Conservation (phyloP, 2,329 filamentous ascomycete genomes). For the Colletotrichum somersetense region DNA sequence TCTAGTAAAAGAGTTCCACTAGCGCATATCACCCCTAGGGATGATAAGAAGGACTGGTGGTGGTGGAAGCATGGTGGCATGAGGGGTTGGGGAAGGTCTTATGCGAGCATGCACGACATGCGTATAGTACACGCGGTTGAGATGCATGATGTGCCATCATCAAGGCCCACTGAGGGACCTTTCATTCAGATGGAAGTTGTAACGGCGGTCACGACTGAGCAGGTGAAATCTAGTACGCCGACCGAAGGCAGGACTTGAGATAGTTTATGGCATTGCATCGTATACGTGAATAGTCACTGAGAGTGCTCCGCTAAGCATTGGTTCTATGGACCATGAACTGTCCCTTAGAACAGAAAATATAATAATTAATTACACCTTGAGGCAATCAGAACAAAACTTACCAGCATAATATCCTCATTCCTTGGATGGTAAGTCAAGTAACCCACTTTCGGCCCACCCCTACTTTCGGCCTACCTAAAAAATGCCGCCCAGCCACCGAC, state of each 20-base stretch:
- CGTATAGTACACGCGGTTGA: slow-evolving; percentile 9
- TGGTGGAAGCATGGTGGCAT: slow-evolving; percentile 34
- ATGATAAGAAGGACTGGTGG: slow-evolving; percentile 29
- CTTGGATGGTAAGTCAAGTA: neutral
- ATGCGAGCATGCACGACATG: slow-evolving; percentile 20
- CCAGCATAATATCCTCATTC: neutral
- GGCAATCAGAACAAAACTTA: neutral
- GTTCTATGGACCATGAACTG: no score
- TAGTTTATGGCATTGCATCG: neutral
- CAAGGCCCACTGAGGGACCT: slow-evolving; percentile 16
- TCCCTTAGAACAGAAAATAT: neutral
- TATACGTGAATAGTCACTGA: neutral
- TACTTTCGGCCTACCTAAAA: no score
- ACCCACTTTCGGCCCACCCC: no score
- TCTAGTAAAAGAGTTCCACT: slow-evolving; percentile 17
- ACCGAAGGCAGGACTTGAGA: neutral
- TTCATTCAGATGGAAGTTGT: slow-evolving; percentile 59
- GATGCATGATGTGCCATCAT: neutral
- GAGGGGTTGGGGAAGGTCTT: slow-evolving; percentile 31
- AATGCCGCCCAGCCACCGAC: no score
- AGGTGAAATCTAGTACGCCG: neutral
- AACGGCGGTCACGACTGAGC: slow-evolving; percentile 57
- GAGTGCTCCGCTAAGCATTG: neutral
- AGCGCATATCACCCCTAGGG: neutral
- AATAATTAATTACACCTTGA: no score